Percentiles rank a stretch among this genome's conserved stretches.
Evolutionary conservation across 2,329 filamentous ascomycete species (phyloP).

Genomic region (Pseudocercospora fuligena): DNA sequence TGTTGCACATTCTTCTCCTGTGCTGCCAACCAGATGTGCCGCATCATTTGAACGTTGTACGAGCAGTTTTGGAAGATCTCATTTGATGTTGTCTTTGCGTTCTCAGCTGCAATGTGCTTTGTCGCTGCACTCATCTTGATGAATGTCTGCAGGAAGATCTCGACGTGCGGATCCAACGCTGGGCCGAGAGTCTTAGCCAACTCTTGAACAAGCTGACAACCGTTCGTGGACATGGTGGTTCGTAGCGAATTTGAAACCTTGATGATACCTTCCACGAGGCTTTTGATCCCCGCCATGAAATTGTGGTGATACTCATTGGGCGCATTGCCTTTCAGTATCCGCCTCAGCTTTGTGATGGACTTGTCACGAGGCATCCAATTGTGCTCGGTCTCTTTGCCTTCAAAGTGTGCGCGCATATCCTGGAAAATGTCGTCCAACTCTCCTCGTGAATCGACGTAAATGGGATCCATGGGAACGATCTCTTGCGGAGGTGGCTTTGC

Average conservation of each 20-base stretch:
- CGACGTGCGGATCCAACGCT: slow-evolving; percentile 83
- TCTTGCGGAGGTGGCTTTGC: slow-evolving; percentile 65
- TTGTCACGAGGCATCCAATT: slow-evolving; percentile 92
- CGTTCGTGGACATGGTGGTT: slow-evolving; percentile 88
- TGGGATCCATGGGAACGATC: slow-evolving; percentile 73
- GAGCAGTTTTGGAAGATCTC: slow-evolving; percentile 77
- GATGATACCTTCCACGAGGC: slow-evolving; percentile 82
- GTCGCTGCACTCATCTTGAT: slow-evolving; percentile 88
- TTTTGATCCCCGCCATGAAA: slow-evolving; percentile 73
- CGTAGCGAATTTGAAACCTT: slow-evolving; percentile 82
- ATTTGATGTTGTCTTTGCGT: slow-evolving; percentile 80
- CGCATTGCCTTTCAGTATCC: slow-evolving; percentile 82
- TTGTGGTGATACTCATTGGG: slow-evolving; percentile 73
- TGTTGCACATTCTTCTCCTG: slow-evolving; percentile 95
- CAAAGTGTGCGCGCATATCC: slow-evolving; percentile 80
- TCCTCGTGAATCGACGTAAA: slow-evolving; percentile 80
- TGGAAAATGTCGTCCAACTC: slow-evolving; percentile 88
- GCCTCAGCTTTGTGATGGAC: slow-evolving; percentile 74
- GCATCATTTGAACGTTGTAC: slow-evolving; percentile 79
- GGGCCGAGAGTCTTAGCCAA: slow-evolving; percentile 76
- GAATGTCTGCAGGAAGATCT: slow-evolving; percentile 84
- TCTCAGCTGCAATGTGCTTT: slow-evolving; percentile 89
- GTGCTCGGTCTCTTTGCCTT: slow-evolving; percentile 85
- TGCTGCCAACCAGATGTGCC: slow-evolving; percentile 80
- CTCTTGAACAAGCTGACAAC: slow-evolving; percentile 82